Base-by-base conservation (phyloP, 1,284 basidiomycete genomes). In the Pseudozyma tsukubaensis region DNA sequence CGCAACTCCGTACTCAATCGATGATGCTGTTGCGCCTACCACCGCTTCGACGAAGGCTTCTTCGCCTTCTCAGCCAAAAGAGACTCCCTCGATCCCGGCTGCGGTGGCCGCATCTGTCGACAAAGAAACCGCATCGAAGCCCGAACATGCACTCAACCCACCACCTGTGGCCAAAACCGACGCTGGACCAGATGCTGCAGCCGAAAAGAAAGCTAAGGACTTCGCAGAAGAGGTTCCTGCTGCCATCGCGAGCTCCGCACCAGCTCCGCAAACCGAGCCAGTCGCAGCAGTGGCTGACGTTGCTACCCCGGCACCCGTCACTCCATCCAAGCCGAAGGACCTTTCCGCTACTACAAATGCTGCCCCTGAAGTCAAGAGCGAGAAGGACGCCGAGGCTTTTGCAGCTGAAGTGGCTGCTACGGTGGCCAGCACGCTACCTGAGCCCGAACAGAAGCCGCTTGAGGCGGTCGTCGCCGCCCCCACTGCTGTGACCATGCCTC, bases 191-290 rank as follows among this genome's bases (percentile, higher is more conserved):
- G 44, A 45, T 24, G 18, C 44, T 24, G 11, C 19, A 18, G 19
- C 18, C 10, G 24, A 21, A 4, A 45, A 45, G 19, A 19, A 45
- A 24, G 44, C 44, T 19, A 45, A 45, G 18, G 19, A 45, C 10
- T 69, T 69, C 19, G 56, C 49, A 10, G 24, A 56, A 1, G 59
- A 69, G 39, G 60, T 62, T 7, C 60, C 60, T 14, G 51, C 43
- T 4, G 57, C 42, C 4, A 29, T 64, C 9, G 49, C 60, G 11
- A 44, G 35, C 18, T 59, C 67, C 2, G 24, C 45, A 16, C 60
- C 57, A 16, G 57, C 32, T 13, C 34, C 67, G 0, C 21, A 54
- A n/a, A n/a, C 59, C 18, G 54, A 34, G 13, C 4, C 43, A 11
- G 32, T 35, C 8, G 59, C 50, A 8, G 60, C 18, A 24, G 44